These are phyloP conservation scores for Gyrodon lividus DNA, from an alignment of 768 basidiomycete genomes.

Conservation along the genomic window DNA sequence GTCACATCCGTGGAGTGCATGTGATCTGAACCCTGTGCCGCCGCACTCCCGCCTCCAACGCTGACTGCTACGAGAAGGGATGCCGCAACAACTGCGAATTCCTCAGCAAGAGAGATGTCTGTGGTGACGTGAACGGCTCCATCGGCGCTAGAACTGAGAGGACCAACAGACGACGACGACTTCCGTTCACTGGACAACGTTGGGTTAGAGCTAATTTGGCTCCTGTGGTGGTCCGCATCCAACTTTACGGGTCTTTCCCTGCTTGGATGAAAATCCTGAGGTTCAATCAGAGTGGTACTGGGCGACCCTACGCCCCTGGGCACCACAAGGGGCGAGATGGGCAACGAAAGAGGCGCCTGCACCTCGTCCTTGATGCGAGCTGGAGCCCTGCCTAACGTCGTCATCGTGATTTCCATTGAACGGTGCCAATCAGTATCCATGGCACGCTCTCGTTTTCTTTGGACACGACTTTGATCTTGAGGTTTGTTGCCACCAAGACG, in stretches of 20 bases:
- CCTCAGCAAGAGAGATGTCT: not conserved
- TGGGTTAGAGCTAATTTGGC: not conserved
- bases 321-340: not conserved
- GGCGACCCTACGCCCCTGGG: constrained; percentile 9
- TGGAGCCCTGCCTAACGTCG: not conserved
- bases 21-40: not conserved
- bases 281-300: not conserved
- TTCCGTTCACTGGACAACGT: not conserved
- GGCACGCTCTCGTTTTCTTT: not conserved
- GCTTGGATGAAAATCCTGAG: not conserved
- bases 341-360: not conserved
- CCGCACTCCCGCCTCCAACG: not conserved
- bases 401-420: not conserved
- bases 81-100: not conserved
- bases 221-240: not conserved
- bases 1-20: not conserved
- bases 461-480: not conserved
- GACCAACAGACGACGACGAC: not conserved
- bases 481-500: not conserved
- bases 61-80: not conserved
- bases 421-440: not conserved
- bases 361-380: not conserved
- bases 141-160: not conserved
- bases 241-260: not conserved
- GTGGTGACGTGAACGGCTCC: not conserved